Percentiles rank a stretch among this genome's conserved stretches.
Evolutionary conservation across 2,329 filamentous ascomycete genomes (phyloP).

Genomic region (Endothia cerciana): DNA sequence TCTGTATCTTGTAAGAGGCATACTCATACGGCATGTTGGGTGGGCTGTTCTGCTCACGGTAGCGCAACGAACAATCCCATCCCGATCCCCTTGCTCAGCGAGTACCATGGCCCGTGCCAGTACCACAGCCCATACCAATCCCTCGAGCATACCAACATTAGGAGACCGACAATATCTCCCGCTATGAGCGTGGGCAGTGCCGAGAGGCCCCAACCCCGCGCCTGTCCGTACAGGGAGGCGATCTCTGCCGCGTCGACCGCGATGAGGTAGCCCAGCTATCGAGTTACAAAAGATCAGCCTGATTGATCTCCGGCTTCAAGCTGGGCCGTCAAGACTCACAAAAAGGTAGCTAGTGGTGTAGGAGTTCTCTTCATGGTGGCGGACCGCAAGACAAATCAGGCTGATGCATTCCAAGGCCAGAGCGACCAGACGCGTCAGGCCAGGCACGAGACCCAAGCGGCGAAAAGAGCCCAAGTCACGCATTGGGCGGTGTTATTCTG

Average conservation of each 20-base stretch:
- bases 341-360: slow-evolving; percentile 27
- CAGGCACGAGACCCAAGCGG: slow-evolving; percentile 18
- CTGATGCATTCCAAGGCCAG: slow-evolving; percentile 21
- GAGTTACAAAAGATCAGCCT: too few relatives aligned
- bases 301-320: too few relatives aligned
- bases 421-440: slow-evolving; percentile 17
- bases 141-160: slow-evolving; percentile 26
- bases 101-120: slow-evolving; percentile 28
- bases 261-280: slow-evolving; percentile 26
- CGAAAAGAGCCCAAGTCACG: slow-evolving; percentile 12
- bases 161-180: slow-evolving; percentile 17
- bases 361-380: neutral
- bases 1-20: neutral
- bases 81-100: slow-evolving; percentile 25
- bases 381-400: slow-evolving; percentile 8
- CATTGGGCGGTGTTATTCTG: slow-evolving; percentile 5
- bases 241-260: slow-evolving; percentile 19
- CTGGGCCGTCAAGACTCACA: neutral
- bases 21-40: neutral
- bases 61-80: slow-evolving; percentile 25
- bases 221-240: slow-evolving; percentile 24
- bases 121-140: slow-evolving; percentile 29
- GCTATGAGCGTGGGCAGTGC: slow-evolving; percentile 22
- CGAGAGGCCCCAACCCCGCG: slow-evolving; percentile 21
- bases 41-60: slow-evolving; percentile 13